Evolutionary conservation across 148 eudicot species (phyloP).

Genomic region (Rhododendron henanense): DNA sequence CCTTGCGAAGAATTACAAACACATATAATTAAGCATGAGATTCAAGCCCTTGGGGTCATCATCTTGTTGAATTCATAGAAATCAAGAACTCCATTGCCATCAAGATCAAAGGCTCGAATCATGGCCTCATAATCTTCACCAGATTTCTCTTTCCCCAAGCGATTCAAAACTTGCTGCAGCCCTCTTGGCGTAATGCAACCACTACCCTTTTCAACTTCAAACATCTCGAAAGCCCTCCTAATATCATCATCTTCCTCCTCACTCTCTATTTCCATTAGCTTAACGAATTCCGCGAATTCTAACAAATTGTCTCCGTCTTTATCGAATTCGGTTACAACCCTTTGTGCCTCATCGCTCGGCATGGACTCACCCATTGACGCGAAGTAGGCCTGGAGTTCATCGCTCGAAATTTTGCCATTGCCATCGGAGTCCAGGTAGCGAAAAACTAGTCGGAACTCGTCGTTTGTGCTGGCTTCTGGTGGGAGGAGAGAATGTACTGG

Average conservation of each 20-base stretch:
- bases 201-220: slow-evolving; percentile 50
- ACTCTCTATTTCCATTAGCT: slow-evolving; percentile 28
- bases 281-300: slow-evolving; percentile 41
- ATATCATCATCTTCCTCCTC: slow-evolving; percentile 28
- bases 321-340: slow-evolving; percentile 40
- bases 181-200: slow-evolving; percentile 62
- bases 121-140: slow-evolving; percentile 44
- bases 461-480: slow-evolving; percentile 23
- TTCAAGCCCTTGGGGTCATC: slow-evolving; percentile 31
- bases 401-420: slow-evolving; percentile 49
- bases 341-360: slow-evolving; percentile 40
- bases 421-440: slow-evolving; percentile 34
- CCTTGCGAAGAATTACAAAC: not conserved
- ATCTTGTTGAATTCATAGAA: slow-evolving; percentile 55
- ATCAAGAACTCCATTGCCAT: slow-evolving; percentile 66
- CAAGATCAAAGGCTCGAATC: slow-evolving; percentile 50
- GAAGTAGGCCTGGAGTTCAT: slow-evolving; percentile 40
- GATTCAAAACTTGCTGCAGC: slow-evolving; percentile 39
- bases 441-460: slow-evolving; percentile 44
- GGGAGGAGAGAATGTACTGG: slow-evolving; percentile 1
- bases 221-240: slow-evolving; percentile 57
- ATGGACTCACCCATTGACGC: slow-evolving; percentile 38
- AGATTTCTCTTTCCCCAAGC: slow-evolving; percentile 47
- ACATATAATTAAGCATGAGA: not conserved
- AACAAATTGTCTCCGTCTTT: slow-evolving; percentile 38